Evolutionary conservation across 805 yeast species (phyloP).

Genomic region (Ogataea siamensis): DNA sequence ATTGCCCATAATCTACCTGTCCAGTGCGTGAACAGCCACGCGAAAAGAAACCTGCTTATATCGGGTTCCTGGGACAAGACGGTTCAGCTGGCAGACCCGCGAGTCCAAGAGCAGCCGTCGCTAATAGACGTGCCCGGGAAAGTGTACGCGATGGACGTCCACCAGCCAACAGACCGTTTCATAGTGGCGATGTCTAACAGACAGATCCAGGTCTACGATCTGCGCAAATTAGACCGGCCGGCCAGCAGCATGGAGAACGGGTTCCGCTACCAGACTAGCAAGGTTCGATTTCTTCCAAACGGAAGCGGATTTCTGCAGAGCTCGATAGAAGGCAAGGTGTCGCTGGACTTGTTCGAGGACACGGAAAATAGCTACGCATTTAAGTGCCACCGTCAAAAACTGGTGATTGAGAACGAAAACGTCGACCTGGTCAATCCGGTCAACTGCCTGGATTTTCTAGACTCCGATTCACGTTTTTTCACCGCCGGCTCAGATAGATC

Average conservation of each 20-base stretch:
- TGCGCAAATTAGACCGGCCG: conserved; percentile 16
- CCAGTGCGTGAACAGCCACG: conserved; percentile 32
- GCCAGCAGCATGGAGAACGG: conserved; percentile 15
- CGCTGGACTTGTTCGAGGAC: conserved; percentile 59
- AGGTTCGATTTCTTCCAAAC: conserved; percentile 53
- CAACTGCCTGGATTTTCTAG: conserved; percentile 20
- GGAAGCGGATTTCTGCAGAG: conserved; percentile 62
- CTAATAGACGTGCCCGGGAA: conserved; percentile 40
- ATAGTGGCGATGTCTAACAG: conserved; percentile 55
- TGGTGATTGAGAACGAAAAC: conserved; percentile 18
- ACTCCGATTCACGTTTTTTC: conserved; percentile 19
- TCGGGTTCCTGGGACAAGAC: conserved; percentile 65
- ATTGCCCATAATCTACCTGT: conserved; percentile 41
- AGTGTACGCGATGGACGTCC: conserved; percentile 60
- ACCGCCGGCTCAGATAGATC: conserved; percentile 33
- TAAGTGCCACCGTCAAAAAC: conserved; percentile 65
- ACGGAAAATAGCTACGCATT: conserved; percentile 61
- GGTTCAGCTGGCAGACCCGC: conserved; percentile 46
- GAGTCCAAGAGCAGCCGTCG: conserved; percentile 25
- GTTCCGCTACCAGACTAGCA: conserved; percentile 56
- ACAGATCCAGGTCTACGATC: conserved; percentile 55
- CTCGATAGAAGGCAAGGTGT: conserved; percentile 77
- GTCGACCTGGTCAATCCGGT: conserved; percentile 28
- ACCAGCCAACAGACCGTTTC: conserved; percentile 31
- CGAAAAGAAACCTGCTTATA: conserved; percentile 36